A percentile compares a stretch with the other conserved stretches of the same genome.
These are phyloP conservation scores for Pseudogymnoascus sp. DNA, from an alignment of 2,329 filamentous ascomycete genomes.

Conservation along the genomic window DNA sequence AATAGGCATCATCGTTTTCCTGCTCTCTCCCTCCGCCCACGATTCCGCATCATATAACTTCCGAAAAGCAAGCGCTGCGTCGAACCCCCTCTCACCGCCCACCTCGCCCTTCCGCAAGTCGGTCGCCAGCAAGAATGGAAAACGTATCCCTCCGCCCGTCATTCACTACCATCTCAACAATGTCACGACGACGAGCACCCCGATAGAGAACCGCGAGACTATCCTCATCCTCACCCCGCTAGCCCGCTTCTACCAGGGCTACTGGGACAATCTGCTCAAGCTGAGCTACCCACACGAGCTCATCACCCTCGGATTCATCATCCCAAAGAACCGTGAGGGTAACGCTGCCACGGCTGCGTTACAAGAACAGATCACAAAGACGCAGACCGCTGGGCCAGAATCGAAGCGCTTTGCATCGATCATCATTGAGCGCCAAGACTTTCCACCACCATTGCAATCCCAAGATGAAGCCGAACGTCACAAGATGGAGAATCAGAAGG, in stretches of 20 bases:
- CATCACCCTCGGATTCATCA: conserved; percentile 91
- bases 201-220: conserved; percentile 71
- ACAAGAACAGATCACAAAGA: conserved; percentile 77
- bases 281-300: conserved; percentile 87
- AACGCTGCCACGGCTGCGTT: conserved; percentile 76
- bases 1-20: conserved; percentile 61
- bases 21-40: conserved; percentile 44
- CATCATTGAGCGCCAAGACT: conserved; percentile 91
- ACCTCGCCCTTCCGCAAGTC: conserved; percentile 67
- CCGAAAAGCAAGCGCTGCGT: conserved; percentile 49
- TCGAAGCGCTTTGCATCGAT: conserved; percentile 83
- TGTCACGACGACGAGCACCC: conserved; percentile 71
- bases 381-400: conserved; percentile 68
- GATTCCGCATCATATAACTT: conserved; percentile 40
- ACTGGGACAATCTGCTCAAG: conserved; percentile 87
- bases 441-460: conserved; percentile 69
- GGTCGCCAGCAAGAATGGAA: conserved; percentile 44
- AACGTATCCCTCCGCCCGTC: conserved; percentile 66
- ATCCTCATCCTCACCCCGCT: conserved; percentile 90
- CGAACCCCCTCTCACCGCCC: conserved; percentile 64
- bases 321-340: conserved; percentile 87
- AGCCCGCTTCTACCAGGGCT: conserved; percentile 84
- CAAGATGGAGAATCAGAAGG: conserved; percentile 84
- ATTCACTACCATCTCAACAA: conserved; percentile 93
- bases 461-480: conserved; percentile 86